Evolutionary conservation across 176 grass and related monocot genomes (phyloP).

Genomic region (Saccharum officinarum): DNA sequence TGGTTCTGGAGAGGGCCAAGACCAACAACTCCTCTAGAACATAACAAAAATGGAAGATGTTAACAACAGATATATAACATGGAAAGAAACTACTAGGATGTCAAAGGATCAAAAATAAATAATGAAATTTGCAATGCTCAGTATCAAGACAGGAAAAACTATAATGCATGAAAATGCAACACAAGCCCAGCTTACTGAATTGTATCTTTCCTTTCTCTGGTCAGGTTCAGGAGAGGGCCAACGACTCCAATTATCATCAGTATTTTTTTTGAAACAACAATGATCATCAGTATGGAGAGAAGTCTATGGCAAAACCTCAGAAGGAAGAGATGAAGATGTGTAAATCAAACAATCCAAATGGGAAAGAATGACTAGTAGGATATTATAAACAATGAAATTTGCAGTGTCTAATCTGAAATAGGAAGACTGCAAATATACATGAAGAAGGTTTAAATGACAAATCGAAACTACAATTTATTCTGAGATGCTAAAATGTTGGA

Average conservation of each 20-base stretch:
- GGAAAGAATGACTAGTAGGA: neutral
- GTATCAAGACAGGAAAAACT: neutral
- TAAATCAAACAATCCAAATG: slow-evolving; percentile 8
- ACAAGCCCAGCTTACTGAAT: neutral
- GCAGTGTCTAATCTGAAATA: neutral
- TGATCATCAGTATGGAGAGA: neutral
- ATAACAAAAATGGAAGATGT: slow-evolving; percentile 5
- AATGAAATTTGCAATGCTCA: neutral
- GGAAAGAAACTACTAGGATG: neutral
- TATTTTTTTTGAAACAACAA: neutral
- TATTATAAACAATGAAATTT: slow-evolving; percentile 5
- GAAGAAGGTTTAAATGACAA: neutral
- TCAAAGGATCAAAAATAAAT: slow-evolving; percentile 20
- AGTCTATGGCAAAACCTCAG: slow-evolving; percentile 17
- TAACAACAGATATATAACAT: neutral
- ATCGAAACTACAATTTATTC: neutral
- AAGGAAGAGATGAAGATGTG: slow-evolving; percentile 20
- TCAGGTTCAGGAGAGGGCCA: slow-evolving; percentile 6
- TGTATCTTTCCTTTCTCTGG: neutral
- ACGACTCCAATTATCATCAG: neutral
- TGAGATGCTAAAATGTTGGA: neutral
- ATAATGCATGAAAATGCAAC: neutral
- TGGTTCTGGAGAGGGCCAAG: neutral
- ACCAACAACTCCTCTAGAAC: neutral
- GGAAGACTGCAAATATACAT: neutral